phyloP scores from a whole-genome alignment of 2,329 filamentous ascomycete species.

The Orbilia javanica region DNA sequence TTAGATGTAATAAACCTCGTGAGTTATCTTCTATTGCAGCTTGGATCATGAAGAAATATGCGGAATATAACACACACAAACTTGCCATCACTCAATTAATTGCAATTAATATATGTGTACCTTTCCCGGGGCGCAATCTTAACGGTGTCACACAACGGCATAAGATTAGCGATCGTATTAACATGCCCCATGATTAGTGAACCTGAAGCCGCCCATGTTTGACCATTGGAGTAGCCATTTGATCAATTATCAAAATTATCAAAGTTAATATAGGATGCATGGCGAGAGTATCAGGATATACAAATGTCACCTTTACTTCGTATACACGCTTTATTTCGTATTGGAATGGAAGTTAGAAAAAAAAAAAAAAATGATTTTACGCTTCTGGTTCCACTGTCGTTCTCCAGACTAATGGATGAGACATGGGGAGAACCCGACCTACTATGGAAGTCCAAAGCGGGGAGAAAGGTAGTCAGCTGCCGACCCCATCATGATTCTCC shows the following conservation, averaged over 20 bases:
- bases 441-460: conserved; percentile 40
- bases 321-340: background rate
- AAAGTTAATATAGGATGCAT: conserved; percentile 29
- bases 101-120: conserved; percentile 9
- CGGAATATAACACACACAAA: background rate
- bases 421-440: conserved; percentile 5
- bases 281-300: conserved; percentile 6
- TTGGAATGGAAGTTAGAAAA: conserved; percentile 2
- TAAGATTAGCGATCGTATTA: conserved; percentile 55
- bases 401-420: conserved; percentile 2
- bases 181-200: conserved; percentile 34
- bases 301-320: background rate
- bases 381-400: background rate
- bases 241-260: conserved; percentile 25
- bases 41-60: background rate
- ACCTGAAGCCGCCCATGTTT: background rate
- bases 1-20: conserved; percentile 5
- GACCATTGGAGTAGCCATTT: background rate
- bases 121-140: conserved; percentile 28
- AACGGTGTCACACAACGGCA: conserved; percentile 42
- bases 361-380: background rate
- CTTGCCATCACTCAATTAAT: background rate
- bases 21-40: conserved; percentile 26
- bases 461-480: conserved; percentile 33
- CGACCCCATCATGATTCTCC: conserved; percentile 58